These are phyloP conservation scores for Suillus spraguei DNA, from an alignment of 768 basidiomycete genomes.

Conservation along the genomic window DNA sequence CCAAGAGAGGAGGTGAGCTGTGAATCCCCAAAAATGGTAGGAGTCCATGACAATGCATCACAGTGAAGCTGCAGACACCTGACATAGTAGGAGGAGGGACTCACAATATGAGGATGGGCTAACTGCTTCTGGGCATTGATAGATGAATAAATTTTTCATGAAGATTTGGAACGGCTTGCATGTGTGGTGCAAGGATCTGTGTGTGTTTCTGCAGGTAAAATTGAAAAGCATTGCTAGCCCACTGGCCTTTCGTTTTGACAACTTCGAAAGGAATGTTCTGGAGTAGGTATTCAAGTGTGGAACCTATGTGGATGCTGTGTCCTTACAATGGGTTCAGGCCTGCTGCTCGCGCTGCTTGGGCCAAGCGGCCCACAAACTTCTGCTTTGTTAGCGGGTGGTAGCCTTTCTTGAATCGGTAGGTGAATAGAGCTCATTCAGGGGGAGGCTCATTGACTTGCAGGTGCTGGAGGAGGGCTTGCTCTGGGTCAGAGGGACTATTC, in stretches of 20 bases:
- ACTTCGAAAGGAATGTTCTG: constrained; percentile 38
- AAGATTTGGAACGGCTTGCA: too few relatives aligned
- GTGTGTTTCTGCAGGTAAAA: constrained; percentile 31
- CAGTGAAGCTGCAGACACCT: too few relatives aligned
- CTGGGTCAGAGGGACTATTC: background rate
- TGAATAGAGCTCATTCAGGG: constrained; percentile 27
- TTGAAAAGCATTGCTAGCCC: constrained; percentile 37
- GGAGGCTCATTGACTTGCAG: too few relatives aligned
- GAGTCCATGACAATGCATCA: too few relatives aligned
- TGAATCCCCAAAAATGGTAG: too few relatives aligned
- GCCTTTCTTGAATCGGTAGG: constrained; percentile 20
- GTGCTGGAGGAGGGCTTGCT: too few relatives aligned
- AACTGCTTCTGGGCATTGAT: too few relatives aligned
- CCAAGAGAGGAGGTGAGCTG: too few relatives aligned
- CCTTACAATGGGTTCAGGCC: constrained; percentile 20
- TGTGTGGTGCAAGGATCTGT: too few relatives aligned
- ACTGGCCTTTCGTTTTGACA: constrained; percentile 37
- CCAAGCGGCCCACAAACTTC: constrained; percentile 25
- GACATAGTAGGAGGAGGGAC: too few relatives aligned
- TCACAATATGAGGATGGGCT: too few relatives aligned
- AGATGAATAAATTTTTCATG: too few relatives aligned
- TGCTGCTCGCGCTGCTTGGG: constrained; percentile 13
- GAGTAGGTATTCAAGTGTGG: constrained; percentile 39
- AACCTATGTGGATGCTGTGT: constrained; percentile 30
- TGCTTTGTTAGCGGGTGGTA: constrained; percentile 28